Conservation (phyloP, 2,329 filamentous ascomycete species). For the Chalara sp. region DNA sequence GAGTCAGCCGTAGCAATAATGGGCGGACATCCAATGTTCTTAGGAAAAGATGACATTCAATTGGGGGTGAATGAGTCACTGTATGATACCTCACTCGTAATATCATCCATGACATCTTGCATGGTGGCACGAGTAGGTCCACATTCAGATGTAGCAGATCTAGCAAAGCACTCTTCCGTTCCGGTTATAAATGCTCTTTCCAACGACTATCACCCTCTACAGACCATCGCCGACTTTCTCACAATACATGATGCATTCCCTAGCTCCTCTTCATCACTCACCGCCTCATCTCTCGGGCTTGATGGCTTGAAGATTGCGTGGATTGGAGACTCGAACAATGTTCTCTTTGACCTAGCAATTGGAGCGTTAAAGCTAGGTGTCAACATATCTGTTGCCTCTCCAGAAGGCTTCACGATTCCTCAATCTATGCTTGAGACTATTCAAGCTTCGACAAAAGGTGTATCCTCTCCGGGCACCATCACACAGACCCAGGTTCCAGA, state of each 20-base stretch:
- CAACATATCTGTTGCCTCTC: conserved; percentile 80
- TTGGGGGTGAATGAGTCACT: conserved; percentile 92
- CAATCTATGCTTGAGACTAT: conserved; percentile 68
- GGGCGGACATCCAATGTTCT: conserved; percentile 92
- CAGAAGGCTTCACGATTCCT: conserved; percentile 77
- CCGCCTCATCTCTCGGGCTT: conserved; percentile 49
- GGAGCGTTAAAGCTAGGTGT: conserved; percentile 82
- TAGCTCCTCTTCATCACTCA: conserved; percentile 23
- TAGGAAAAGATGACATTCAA: conserved; percentile 94
- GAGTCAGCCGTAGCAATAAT: conserved; percentile 84
- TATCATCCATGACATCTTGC: conserved; percentile 87
- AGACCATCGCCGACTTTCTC: conserved; percentile 89
- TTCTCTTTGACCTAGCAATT: conserved; percentile 88
- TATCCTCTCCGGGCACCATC: conserved; percentile 57
- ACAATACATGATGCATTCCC: conserved; percentile 79
- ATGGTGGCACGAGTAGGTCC: conserved; percentile 74
- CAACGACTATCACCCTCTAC: conserved; percentile 86
- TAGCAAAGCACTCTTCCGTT: conserved; percentile 68
- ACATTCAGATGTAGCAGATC: conserved; percentile 65
- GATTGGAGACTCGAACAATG: conserved; percentile 96
- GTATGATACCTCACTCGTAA: conserved; percentile 85
- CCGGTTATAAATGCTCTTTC: conserved; percentile 85
- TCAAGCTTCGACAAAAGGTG: conserved; percentile 48
- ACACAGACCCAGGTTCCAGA: conserved; percentile 73
- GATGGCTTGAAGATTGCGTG: conserved; percentile 87